Base-by-base conservation (phyloP, 2,329 filamentous ascomycete genomes). In the Exophiala phaeomuriformis region DNA sequence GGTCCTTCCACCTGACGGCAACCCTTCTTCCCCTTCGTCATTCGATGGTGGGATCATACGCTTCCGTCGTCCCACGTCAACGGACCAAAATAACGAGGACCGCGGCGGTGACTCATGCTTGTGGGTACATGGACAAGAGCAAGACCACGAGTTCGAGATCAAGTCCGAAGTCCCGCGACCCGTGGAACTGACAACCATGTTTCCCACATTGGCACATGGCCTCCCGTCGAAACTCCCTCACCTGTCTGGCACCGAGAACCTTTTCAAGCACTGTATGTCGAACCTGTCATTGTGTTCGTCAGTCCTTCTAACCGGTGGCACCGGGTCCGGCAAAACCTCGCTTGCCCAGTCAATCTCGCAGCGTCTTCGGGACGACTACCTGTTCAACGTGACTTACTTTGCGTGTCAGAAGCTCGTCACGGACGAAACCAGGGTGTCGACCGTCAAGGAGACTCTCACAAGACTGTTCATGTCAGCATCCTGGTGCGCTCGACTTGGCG, bases 281-380 rank as follows among this genome's bases (percentile, higher is more conserved):
- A 87, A 94, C 62, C 74, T 98, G 3, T 82, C 84, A 0, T 87
- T 95, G 62, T 81, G 88, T 60, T 96, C 91, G 0, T 97, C 93
- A 0, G 87, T 96, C 1, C 75, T 98, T 28, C 71, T 98, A 41
- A 94, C 90, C 0, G 93, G 93, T 37, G 88, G 87, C 0, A 81
- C 95, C 60, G 93, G 93, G 0, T 85, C 90, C 27, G 93, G 93
- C 29, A 98, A 98, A 72, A 90, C 88, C 2, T 83, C 84, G 0
- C 79, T 96, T 30, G 81, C 87, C 3, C 86, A 87, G 57, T 75
- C 88, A 29, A 72, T 97, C 30, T 88, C 86, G 1, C 82, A 88
- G 65, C 79, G 78, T 39, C 73, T 98, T 50, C 82, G 86, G 28
- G 78, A 78, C 49, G 82, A 89, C 43, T 79, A 81, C 49, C 74